These are phyloP conservation scores for Candida taoyuanica DNA, from an alignment of 805 yeast genomes.

Conservation along the genomic window DNA sequence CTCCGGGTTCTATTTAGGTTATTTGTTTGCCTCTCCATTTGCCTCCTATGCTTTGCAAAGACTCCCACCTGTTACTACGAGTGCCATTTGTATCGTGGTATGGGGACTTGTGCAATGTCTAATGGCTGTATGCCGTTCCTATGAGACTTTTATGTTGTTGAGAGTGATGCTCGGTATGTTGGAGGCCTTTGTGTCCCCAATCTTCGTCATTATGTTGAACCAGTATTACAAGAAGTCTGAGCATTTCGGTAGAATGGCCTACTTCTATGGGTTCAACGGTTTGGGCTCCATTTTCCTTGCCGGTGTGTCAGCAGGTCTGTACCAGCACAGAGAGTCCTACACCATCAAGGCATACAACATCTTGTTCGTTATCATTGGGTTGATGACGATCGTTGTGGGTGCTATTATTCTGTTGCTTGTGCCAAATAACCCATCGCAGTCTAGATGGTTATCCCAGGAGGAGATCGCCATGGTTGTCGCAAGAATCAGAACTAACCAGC, in stretches of 20 bases:
- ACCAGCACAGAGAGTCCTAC: conserved; percentile 24
- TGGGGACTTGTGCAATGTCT: conserved; percentile 46
- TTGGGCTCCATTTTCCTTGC: conserved; percentile 39
- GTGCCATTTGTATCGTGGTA: conserved; percentile 39
- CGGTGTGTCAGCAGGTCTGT: conserved; percentile 40
- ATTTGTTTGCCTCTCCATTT: conserved; percentile 44
- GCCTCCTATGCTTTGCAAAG: conserved; percentile 40
- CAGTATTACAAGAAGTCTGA: conserved; percentile 25
- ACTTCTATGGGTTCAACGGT: conserved; percentile 27
- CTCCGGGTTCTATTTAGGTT: conserved; percentile 51
- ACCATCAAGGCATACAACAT: conserved; percentile 47
- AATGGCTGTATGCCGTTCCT: conserved; percentile 38
- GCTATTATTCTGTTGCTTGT: conserved; percentile 36
- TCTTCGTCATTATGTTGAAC: conserved; percentile 18
- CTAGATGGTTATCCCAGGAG: conserved; percentile 35
- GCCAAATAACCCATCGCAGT: conserved; percentile 43
- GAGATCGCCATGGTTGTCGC: conserved; percentile 40
- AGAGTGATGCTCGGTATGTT: conserved; percentile 46
- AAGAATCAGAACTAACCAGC: conserved; percentile 40
- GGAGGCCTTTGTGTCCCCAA: conserved; percentile 38
- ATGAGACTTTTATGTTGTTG: conserved; percentile 40
- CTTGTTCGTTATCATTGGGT: conserved; percentile 49
- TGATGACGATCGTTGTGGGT: conserved; percentile 45
- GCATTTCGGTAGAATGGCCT: conserved; percentile 31
- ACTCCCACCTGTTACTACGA: conserved; percentile 33